Percentiles rank a stretch among this genome's conserved stretches.
phyloP scores from a whole-genome alignment of 2,329 filamentous ascomycete genomes.

The Exophiala mesophila region DNA sequence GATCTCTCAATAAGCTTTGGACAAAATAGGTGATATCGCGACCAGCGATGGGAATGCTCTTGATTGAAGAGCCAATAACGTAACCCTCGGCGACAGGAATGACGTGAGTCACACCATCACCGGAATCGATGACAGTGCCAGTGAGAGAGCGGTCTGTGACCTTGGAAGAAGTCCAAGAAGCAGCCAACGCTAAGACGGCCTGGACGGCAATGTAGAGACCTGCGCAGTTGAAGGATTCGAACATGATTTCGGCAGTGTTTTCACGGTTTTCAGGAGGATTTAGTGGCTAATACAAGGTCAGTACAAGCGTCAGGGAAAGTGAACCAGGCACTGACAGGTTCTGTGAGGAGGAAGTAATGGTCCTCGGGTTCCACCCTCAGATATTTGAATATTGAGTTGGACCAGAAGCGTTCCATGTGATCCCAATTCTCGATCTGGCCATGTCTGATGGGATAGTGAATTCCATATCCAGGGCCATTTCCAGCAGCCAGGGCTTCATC shows the following conservation, averaged over 20 bases:
- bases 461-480: slow-evolving; percentile 83
- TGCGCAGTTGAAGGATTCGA: slow-evolving; percentile 99
- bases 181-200: slow-evolving; percentile 90
- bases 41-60: slow-evolving; percentile 96
- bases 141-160: slow-evolving; percentile 93
- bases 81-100: slow-evolving; percentile 98
- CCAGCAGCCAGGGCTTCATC: slow-evolving; percentile 87
- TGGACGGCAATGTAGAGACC: slow-evolving; percentile 98
- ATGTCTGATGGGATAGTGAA: slow-evolving; percentile 96
- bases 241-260: slow-evolving; percentile 99
- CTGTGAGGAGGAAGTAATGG: slow-evolving; percentile 95
- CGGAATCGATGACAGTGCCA: slow-evolving; percentile 96
- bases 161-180: slow-evolving; percentile 98
- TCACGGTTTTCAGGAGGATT: slow-evolving; percentile 98
- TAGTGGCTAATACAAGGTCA: slow-evolving; percentile 60
- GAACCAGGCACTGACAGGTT: slow-evolving; percentile 62
- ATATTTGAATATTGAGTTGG: slow-evolving; percentile 99
- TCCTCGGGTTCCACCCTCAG: slow-evolving; percentile 96
- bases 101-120: slow-evolving; percentile 97
- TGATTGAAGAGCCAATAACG: slow-evolving; percentile 98
- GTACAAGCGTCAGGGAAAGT: background rate
- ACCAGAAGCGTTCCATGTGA: slow-evolving; percentile 99
- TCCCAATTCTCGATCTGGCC: slow-evolving; percentile 99
- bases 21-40: slow-evolving; percentile 99
- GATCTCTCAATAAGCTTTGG: slow-evolving; percentile 89